Base-by-base conservation (phyloP, 352 stramenopile genomes). In the Discostella stelligera region DNA sequence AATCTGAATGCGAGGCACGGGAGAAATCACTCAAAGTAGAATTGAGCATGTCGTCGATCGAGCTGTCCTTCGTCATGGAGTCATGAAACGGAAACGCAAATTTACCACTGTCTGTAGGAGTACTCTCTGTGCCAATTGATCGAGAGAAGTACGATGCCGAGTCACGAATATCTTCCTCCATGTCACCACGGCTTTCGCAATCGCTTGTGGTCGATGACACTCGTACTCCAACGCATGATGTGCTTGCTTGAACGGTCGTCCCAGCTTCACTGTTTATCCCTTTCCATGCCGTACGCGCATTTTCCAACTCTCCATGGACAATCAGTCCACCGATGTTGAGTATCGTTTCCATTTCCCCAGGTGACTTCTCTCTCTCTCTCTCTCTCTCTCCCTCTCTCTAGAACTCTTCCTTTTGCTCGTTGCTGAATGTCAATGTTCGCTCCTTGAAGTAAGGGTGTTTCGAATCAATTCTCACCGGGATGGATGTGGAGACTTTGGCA, bases 131-230 rank as follows among this genome's bases (percentile, higher is more conserved):
- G 23, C 32, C 14, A 11, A 37, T 65, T 16, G 32, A 53, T 8
- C 32, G 58, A 50, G 58, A 65, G 27, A 18, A 50, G 3, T n/a
- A n/a, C n/a, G 37, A 37, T 21, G 30, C 37, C 3, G 4, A 41
- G 3, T 52, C 58, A 46, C 11, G 13, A 30, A 37, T 2, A 53
- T 50, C 37, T 2, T 14, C 6, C 23, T 30, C 32, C 0, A 16
- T 30, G 53, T 65, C 58, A 65, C 53, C 58, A 46, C 58, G 58
- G 20, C 8, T 50, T 21, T 65, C 58, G 32, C 27, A 30, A 53
- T 53, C 1, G 25, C 30, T 21, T 10, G n/a, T 4, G n/a, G 11
- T 20, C 5, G 44, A 8, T 27, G 48, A 21, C 9, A 25, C n/a
- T 59, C 18, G 52, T 41, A 41, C 32, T 41, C 32, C 32, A 41